Evolutionary conservation across 2,329 filamentous ascomycete species (phyloP), one percentile per base, ranked within the genome.

Genomic region (Rutstroemia sp.): DNA sequence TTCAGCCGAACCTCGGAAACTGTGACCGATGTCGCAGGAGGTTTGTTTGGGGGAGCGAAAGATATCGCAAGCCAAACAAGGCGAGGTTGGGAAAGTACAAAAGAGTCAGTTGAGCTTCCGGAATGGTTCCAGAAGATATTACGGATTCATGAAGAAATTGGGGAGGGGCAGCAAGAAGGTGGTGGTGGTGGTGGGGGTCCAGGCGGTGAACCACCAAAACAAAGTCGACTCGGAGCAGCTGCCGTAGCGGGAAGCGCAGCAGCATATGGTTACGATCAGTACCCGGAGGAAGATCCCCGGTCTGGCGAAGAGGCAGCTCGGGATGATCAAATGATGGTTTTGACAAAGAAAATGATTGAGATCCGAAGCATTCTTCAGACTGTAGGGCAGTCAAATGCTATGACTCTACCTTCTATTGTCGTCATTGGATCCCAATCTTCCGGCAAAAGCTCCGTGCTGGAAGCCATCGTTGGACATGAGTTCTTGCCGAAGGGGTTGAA

Each of bases 321-420:
- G 66, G 94, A 99, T 67, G 94, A 99, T 70, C 94, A 99, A 72
- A 99, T 99, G 92, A 99, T 99, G 94, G 79, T 96, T 64, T 77
- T 99, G 67, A 99, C 95, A 2, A 92, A 94, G 75, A 97, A 97
- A 75, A 99, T 99, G 94, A 99, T 99, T 67, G 94, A 99, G 75
- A 97, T 99, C 57, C 81, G 95, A 63, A 92, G 86, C 63, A 90
- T 99, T 56, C 78, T 99, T 23, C 88, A 95, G 68, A 90, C 86
- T 25, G 88, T 99, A 48, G 95, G 92, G 37, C 92, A 99, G 75
- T 95, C 92, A 0, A 90, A 87, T 62, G 84, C 89, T 3, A 76
- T 99, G 61, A 92, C 88, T 1, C 75, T 99, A 21, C 94, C 94
- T 0, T 97, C 95, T 0, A 99, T 99, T 57, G 94, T 99, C n/a